A percentile compares a stretch with the other conserved stretches of the same genome.
Evolutionary conservation across 2,329 filamentous ascomycete species (phyloP).

Genomic region (Microcera coccophila): DNA sequence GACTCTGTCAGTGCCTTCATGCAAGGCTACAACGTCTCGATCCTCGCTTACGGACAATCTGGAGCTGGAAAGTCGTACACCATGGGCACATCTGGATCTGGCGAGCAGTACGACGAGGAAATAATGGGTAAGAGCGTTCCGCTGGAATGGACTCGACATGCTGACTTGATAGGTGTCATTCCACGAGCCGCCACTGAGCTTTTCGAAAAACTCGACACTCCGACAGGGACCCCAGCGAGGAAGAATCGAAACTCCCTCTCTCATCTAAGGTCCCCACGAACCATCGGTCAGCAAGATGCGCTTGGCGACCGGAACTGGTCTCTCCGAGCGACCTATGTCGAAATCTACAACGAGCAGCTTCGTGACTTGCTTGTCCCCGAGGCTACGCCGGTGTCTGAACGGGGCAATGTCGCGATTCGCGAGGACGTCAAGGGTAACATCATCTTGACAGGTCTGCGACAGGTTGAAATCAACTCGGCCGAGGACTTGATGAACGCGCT

Average conservation of each 20-base stretch:
- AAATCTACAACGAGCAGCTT: slow-evolving; percentile 97
- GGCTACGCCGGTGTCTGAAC: slow-evolving; percentile 62
- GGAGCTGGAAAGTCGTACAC: slow-evolving; percentile 98
- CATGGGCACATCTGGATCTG: slow-evolving; percentile 90
- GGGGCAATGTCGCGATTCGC: slow-evolving; percentile 79
- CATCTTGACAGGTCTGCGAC: slow-evolving; percentile 81
- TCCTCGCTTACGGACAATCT: slow-evolving; percentile 95
- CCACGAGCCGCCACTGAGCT: slow-evolving; percentile 81
- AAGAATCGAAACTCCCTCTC: slow-evolving; percentile 65
- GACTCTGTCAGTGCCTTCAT: slow-evolving; percentile 88
- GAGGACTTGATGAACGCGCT: slow-evolving; percentile 87
- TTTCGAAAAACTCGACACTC: slow-evolving; percentile 78
- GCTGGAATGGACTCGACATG: background rate
- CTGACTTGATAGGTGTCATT: slow-evolving; percentile 68
- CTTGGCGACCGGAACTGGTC: slow-evolving; percentile 76
- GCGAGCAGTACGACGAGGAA: slow-evolving; percentile 66
- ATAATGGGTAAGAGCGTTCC: slow-evolving; percentile 66
- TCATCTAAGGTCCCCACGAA: slow-evolving; percentile 73
- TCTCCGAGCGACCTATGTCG: slow-evolving; percentile 87
- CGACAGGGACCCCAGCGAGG: slow-evolving; percentile 34
- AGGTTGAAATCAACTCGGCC: slow-evolving; percentile 83
- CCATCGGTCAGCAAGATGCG: slow-evolving; percentile 54
- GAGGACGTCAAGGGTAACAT: slow-evolving; percentile 95
- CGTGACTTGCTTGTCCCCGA: slow-evolving; percentile 86
- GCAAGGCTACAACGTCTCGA: slow-evolving; percentile 97